These are phyloP conservation scores for Xerocomus brunneocitrinus DNA, from an alignment of 768 basidiomycete genomes.

Conservation along the genomic window DNA sequence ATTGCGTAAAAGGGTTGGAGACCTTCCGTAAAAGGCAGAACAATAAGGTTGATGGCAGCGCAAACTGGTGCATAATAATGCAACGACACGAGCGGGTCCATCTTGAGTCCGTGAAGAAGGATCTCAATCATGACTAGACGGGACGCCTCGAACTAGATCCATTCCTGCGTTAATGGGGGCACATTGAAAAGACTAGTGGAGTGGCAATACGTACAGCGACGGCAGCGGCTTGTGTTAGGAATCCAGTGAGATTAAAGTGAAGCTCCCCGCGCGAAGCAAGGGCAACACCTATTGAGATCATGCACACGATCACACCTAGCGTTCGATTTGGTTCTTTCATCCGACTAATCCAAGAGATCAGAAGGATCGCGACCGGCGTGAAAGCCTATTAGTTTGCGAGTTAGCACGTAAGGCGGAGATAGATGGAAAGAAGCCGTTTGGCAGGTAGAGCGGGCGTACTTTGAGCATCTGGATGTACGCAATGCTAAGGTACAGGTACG, in stretches of 20 bases:
- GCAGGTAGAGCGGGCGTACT: constrained; percentile 35
- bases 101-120: constrained; percentile 90
- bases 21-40: constrained; percentile 92
- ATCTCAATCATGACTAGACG: constrained; percentile 96
- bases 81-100: constrained; percentile 93
- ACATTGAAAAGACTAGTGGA: not conserved
- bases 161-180: not conserved
- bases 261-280: constrained; percentile 88
- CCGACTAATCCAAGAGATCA: constrained; percentile 89
- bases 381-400: constrained; percentile 59
- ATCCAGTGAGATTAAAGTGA: constrained; percentile 80
- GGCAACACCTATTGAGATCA: constrained; percentile 89
- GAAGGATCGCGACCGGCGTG: constrained; percentile 81
- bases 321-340: constrained; percentile 84
- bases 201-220: constrained; percentile 51
- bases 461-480: constrained; percentile 98
- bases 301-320: constrained; percentile 76
- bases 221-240: constrained; percentile 82
- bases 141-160: constrained; percentile 77
- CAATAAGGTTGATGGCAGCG: constrained; percentile 77
- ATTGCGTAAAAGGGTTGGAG: constrained; percentile 79
- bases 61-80: constrained; percentile 98
- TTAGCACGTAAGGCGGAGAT: not conserved
- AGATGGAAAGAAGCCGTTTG: not conserved
- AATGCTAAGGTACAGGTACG: constrained; percentile 87